Evolutionary conservation across 768 basidiomycete species (phyloP).

Genomic region (Panaeolus cyanescens): DNA sequence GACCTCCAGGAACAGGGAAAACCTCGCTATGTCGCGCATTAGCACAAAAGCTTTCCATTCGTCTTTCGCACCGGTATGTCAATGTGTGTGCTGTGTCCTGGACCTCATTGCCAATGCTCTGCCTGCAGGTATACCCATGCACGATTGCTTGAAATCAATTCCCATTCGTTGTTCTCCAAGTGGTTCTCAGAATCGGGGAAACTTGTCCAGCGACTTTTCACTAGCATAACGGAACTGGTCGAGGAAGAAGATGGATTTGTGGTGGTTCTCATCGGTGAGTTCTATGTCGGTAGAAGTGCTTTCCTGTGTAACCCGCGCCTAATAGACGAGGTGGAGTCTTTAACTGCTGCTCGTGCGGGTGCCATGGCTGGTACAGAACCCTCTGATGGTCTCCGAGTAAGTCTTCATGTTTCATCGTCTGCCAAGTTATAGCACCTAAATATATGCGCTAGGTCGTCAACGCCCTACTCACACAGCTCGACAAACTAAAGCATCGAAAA

Average conservation of each 20-base stretch:
- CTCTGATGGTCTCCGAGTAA: constrained; percentile 86
- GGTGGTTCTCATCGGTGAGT: constrained; percentile 86
- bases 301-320: background rate
- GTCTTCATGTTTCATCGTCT: constrained; percentile 18
- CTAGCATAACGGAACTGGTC: constrained; percentile 84
- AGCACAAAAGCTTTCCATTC: constrained; percentile 92
- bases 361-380: constrained; percentile 97
- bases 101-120: constrained; percentile 1
- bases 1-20: constrained; percentile 97
- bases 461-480: constrained; percentile 93
- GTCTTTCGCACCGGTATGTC: constrained; percentile 78
- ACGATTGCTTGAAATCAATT: constrained; percentile 94
- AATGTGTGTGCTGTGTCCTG: constrained; percentile 1
- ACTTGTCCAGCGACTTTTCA: constrained; percentile 92
- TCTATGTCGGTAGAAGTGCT: background rate
- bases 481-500: constrained; percentile 90
- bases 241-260: constrained; percentile 93
- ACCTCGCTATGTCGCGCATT: constrained; percentile 93
- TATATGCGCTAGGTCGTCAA: constrained; percentile 79
- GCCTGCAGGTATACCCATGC: constrained; percentile 75
- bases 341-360: constrained; percentile 93
- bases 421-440: background rate
- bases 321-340: constrained; percentile 92
- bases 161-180: constrained; percentile 95
- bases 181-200: constrained; percentile 99